Evolutionary conservation across 306 rosid genomes (phyloP), one percentile per base, ranked within the genome.

Genomic region (Begonia loranthoides): DNA sequence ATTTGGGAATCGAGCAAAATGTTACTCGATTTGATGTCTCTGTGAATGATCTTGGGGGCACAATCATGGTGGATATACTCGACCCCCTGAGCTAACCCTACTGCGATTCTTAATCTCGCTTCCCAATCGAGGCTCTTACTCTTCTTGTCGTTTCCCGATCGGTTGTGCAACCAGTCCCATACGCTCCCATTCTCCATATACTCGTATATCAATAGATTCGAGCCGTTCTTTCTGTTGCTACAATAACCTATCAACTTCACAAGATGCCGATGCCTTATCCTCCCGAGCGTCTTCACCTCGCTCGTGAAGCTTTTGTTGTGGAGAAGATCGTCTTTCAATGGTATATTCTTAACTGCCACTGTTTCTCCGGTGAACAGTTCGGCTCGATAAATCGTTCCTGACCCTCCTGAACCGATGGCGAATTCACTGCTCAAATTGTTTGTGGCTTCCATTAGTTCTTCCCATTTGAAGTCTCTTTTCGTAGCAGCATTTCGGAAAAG

Each of bases 61-160:
- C 95, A 86, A 39, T 90, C 99, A 58, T 86, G 95, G 70, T 90
- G 99, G 36, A 90, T 80, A 54, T 90, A 90, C 57, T 82, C 99
- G 53, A 90, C 78, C 60, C 86, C 99, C 70, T 74, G 87, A 52
- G 90, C 83, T 57, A 90, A 61, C 52, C 94, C 95, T 22, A 86
- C 79, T 5, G 86, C 94, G 59, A 90, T 80, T 61, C 63, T 86
- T 52, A 86, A 59, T 55, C 99, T 72, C 15, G 83, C 70, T 17
- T 86, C 94, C 99, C 94, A 90, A 63, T 82, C 92, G 36, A 90
- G 86, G 59, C 24, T 63, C 28, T 46, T 75, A 65, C 70, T 85
- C 53, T 68, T 70, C 69, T 86, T 88, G 46, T 72, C 52, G 9
- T 46, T 72, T 17, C 33, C 50, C 8, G 78, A 80, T 50, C 70